Evolutionary conservation across 768 basidiomycete genomes (phyloP), one percentile per base, ranked within the genome.

Genomic region (Pisolithus sp.): DNA sequence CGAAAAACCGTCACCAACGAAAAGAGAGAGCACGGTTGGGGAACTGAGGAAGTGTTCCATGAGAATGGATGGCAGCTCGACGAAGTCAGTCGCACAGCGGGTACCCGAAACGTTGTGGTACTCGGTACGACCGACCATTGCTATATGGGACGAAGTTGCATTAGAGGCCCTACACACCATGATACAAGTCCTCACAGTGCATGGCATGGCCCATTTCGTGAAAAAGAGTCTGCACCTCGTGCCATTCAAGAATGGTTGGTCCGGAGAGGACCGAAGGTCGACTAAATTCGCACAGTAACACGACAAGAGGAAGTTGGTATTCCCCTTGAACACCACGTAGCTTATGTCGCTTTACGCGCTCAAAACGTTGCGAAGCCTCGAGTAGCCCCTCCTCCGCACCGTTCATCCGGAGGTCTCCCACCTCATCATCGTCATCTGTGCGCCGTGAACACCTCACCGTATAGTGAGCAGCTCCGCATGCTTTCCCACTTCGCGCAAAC

Each of bases 161-260:
- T 34, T 21, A 24, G 31, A 49, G 48, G 47, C 44, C 20, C 48
- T 43, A 40, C 24, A 47, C 38, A 31, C 24, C 28, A 24, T 18
- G 37, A 50, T 18, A 15, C 57, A 39, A 12, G n/a, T 15, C 76
- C 93, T 76, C 62, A 97, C 96, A 99, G 66, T 99, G 96, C 81
- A 99, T 93, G 10, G 96, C 96, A 70, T 99, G 96, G 1, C 96
- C 96, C 93, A 98, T 96, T 71, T 99, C 96, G 61, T 99, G 96
- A 71, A 93, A 96, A 21, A 98, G 72, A 2, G 95, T 98, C 64
- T 88, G 75, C 8, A 97, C 90, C 59, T 98, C 93, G 59, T 88
- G 86, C 93, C 94, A 98, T 51, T 85, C 83, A 20, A 99, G 71
- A 46, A 85, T 68, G 0, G 90, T 84, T 5, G 89, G 79, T 0